phyloP scores from a whole-genome alignment of 768 basidiomycete genomes.

The Boletus edulis region DNA sequence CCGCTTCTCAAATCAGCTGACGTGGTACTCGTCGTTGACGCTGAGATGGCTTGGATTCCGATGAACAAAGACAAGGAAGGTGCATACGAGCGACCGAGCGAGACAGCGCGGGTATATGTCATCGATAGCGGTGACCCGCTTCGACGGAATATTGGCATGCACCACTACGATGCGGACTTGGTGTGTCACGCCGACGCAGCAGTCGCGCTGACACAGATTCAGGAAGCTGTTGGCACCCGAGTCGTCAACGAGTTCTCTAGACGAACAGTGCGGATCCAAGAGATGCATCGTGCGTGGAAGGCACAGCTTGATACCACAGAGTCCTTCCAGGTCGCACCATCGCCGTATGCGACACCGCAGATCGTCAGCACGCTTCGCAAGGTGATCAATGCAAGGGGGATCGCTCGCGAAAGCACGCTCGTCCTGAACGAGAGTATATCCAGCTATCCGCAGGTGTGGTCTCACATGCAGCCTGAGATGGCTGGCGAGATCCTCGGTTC shows the following conservation, averaged over 20 bases:
- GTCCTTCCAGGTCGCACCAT: constrained; percentile 15
- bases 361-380: constrained; percentile 48
- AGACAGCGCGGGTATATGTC: constrained; percentile 51
- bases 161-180: constrained; percentile 54
- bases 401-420: constrained; percentile 42
- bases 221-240: constrained; percentile 16
- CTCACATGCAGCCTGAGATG: constrained; percentile 51
- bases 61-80: constrained; percentile 37
- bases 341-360: constrained; percentile 41
- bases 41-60: constrained; percentile 65
- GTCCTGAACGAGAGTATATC: constrained; percentile 65
- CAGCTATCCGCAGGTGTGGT: constrained; percentile 53
- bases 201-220: constrained; percentile 49
- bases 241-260: constrained; percentile 10
- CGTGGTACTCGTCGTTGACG: constrained; percentile 62
- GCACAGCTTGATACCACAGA: constrained; percentile 33
- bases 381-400: constrained; percentile 30
- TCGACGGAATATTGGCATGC: constrained; percentile 45
- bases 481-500: constrained; percentile 53
- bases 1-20: constrained; percentile 53
- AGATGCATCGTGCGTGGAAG: constrained; percentile 28
- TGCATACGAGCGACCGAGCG: constrained; percentile 33
- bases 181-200: constrained; percentile 57
- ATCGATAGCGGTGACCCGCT: constrained; percentile 65
- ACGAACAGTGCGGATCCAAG: constrained; percentile 15